Evolutionary conservation across 1,284 basidiomycete genomes (phyloP).

Genomic region (Mycena citricolor): DNA sequence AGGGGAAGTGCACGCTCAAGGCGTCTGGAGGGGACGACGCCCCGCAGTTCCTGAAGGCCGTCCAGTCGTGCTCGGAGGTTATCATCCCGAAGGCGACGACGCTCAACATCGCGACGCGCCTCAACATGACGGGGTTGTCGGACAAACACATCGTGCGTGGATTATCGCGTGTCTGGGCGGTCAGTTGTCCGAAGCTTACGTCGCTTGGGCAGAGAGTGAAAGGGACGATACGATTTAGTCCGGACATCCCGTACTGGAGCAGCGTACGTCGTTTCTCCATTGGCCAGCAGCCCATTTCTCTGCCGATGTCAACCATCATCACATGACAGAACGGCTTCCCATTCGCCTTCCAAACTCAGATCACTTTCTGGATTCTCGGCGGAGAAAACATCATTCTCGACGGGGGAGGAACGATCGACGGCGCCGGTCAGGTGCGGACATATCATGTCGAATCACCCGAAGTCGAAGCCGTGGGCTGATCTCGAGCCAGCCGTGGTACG

Average conservation of each 20-base stretch:
- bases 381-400: slow-evolving; percentile 55
- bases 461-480: no score
- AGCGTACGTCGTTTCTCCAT: slow-evolving; percentile 43
- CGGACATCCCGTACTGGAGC: slow-evolving; percentile 52
- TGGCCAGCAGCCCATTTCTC: not conserved
- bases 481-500: no score
- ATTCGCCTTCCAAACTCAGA: slow-evolving; percentile 55
- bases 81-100: slow-evolving; percentile 45
- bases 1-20: no score
- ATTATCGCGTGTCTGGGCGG: not conserved
- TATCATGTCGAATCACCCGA: no score
- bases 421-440: slow-evolving; percentile 52
- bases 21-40: slow-evolving; percentile 49
- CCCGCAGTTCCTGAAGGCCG: no score
- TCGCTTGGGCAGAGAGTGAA: slow-evolving; percentile 41
- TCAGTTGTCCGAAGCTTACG: no score
- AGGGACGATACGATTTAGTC: slow-evolving; percentile 50
- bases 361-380: slow-evolving; percentile 61
- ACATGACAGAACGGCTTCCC: slow-evolving; percentile 47
- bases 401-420: slow-evolving; percentile 59
- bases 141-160: slow-evolving; percentile 50
- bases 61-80: slow-evolving; percentile 46
- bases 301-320: no score
- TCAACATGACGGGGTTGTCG: slow-evolving; percentile 52
- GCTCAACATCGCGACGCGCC: slow-evolving; percentile 45